These are phyloP conservation scores for Flaveria trinervia DNA, from an alignment of 129 eudicot genomes.

Conservation along the genomic window DNA sequence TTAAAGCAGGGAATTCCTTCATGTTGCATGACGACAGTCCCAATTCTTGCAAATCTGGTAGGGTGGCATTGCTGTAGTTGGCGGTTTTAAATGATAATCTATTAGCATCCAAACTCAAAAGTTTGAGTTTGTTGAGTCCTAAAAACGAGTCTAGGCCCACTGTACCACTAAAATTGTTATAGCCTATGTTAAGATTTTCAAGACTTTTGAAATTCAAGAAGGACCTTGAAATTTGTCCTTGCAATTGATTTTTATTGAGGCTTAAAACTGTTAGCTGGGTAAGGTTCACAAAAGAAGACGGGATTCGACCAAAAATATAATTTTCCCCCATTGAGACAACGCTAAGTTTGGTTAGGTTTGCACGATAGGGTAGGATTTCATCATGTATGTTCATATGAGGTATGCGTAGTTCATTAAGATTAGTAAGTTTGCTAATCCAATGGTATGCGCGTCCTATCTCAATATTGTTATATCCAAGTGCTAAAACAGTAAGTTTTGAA, in stretches of 20 bases:
- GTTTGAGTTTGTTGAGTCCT: not conserved
- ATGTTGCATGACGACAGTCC: constrained; percentile 8
- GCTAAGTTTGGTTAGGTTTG: no score
- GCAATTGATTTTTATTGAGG: not conserved
- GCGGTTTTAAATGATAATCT: not conserved
- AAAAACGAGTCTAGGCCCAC: not conserved
- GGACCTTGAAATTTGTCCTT: constrained; percentile 25
- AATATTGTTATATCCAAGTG: not conserved
- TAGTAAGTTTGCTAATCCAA: constrained; percentile 22
- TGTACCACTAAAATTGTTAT: not conserved
- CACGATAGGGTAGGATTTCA: constrained; percentile 16
- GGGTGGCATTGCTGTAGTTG: constrained; percentile 19
- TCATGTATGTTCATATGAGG: not conserved
- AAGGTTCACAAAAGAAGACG: no score
- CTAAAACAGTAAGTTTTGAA: not conserved
- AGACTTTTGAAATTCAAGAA: constrained; percentile 22
- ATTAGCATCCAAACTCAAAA: not conserved
- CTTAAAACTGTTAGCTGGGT: no score
- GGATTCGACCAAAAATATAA: no score
- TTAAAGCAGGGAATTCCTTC: constrained; percentile 20
- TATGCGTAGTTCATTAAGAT: not conserved
- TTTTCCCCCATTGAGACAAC: no score
- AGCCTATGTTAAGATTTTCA: not conserved
- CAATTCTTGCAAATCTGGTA: not conserved
- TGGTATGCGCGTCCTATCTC: not conserved